A percentile compares a stretch with the other conserved stretches of the same genome.
These are phyloP conservation scores for Arthrobotrys sphaeroides DNA, from an alignment of 2,329 filamentous ascomycete species.

Conservation along the genomic window DNA sequence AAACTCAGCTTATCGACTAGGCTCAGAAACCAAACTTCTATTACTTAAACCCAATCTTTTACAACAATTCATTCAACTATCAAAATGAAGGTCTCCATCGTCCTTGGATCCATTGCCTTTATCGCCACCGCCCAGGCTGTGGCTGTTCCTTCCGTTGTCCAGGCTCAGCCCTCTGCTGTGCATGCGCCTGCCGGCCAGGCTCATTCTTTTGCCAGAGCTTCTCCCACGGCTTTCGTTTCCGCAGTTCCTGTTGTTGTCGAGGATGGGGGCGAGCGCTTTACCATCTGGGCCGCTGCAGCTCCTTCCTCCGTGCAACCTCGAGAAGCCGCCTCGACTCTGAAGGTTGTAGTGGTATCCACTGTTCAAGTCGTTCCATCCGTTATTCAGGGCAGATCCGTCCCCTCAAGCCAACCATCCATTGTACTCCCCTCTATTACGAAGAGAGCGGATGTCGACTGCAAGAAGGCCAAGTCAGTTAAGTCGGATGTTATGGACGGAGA, in stretches of 20 bases:
- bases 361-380: too few species aligned
- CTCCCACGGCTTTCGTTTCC: too few species aligned
- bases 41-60: background rate
- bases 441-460: constrained; percentile 1
- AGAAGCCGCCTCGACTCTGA: too few species aligned
- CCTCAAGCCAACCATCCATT: background rate
- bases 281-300: too few species aligned
- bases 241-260: too few species aligned
- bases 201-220: background rate
- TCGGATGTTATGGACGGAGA: background rate
- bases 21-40: background rate
- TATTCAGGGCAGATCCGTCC: too few species aligned
- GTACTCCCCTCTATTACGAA: background rate
- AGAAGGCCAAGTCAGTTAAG: background rate
- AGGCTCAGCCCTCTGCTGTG: background rate
- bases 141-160: background rate
- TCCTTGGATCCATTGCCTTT: constrained; percentile 2
- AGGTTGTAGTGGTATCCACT: too few species aligned
- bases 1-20: background rate
- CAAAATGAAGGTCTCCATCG: constrained; percentile 23
- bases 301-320: too few species aligned
- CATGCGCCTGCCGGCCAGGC: too few species aligned
- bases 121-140: constrained; percentile 5
- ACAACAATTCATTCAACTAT: background rate
- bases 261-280: too few species aligned